These are phyloP conservation scores for Russula foetens DNA, from an alignment of 768 basidiomycete genomes.

Conservation along the genomic window DNA sequence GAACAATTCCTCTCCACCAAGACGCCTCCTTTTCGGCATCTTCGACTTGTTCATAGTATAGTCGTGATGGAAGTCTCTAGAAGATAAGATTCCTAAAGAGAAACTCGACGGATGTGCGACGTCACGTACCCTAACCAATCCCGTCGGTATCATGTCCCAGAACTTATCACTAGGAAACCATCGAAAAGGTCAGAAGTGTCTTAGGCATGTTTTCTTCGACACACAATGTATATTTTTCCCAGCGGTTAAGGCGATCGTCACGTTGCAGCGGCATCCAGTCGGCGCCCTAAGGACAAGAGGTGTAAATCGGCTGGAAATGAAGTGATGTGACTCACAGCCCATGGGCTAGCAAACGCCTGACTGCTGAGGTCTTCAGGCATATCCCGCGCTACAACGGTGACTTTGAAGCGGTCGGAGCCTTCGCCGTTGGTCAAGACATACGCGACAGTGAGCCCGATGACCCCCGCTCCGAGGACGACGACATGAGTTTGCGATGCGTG, in stretches of 20 bases:
- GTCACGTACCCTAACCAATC: conserved; percentile 32
- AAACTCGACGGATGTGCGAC: background rate
- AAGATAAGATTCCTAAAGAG: background rate
- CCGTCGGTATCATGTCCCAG: conserved; percentile 40
- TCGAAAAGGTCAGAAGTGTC: background rate
- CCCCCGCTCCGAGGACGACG: conserved; percentile 37
- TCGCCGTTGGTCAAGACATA: conserved; percentile 26
- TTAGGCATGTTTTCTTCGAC: conserved; percentile 12
- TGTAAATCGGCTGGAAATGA: background rate
- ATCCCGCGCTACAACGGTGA: conserved; percentile 33
- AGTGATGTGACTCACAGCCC: conserved; percentile 32
- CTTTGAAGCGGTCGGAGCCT: conserved; percentile 20
- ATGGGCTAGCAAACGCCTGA: conserved; percentile 43
- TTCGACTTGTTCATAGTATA: conserved; percentile 26
- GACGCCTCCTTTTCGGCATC: conserved; percentile 20
- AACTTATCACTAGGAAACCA: conserved; percentile 32
- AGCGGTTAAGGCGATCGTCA: conserved; percentile 29
- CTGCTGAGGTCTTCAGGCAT: conserved; percentile 34
- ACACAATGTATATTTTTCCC: conserved; percentile 39
- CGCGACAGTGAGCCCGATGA: conserved; percentile 38
- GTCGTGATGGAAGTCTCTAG: conserved; percentile 32
- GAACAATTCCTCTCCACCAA: conserved; percentile 36
- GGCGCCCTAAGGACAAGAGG: conserved; percentile 30
- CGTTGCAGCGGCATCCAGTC: conserved; percentile 37
- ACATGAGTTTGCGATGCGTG: conserved; percentile 19